Percentiles rank a stretch among this genome's conserved stretches.
Conservation (phyloP, 495 filamentous ascomycete genomes). For the Podospora sp. region DNA sequence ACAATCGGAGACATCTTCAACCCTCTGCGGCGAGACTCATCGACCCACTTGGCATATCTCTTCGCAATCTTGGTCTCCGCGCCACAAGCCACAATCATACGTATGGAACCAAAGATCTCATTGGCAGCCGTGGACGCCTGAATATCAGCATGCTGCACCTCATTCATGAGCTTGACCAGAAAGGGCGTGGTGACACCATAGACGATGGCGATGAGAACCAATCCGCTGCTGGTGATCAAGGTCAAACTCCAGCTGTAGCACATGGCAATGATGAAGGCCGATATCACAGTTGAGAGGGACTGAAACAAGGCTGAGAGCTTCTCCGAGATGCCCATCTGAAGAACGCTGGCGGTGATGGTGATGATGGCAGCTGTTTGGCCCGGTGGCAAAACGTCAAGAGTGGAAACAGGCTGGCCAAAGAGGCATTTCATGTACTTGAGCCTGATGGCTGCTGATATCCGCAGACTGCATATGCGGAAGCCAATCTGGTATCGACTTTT, state of each 20-base stretch:
- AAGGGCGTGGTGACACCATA: slow-evolving; percentile 59
- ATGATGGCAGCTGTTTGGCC: slow-evolving; percentile 61
- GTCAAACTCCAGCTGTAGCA: slow-evolving; percentile 60
- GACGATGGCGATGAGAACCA: slow-evolving; percentile 59
- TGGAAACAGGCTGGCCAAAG: slow-evolving; percentile 55
- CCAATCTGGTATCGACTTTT: slow-evolving; percentile 41
- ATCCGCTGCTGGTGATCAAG: slow-evolving; percentile 56
- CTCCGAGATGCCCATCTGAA: slow-evolving; percentile 70
- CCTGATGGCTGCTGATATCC: slow-evolving; percentile 58
- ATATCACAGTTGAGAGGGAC: slow-evolving; percentile 51
- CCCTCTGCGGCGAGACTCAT: slow-evolving; percentile 59
- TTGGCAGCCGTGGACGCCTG: slow-evolving; percentile 64
- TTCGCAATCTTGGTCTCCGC: slow-evolving; percentile 58
- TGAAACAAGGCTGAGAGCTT: slow-evolving; percentile 59
- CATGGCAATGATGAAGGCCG: slow-evolving; percentile 59
- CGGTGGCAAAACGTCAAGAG: slow-evolving; percentile 57
- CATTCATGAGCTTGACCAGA: slow-evolving; percentile 57
- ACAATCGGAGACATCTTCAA: slow-evolving; percentile 54
- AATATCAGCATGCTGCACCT: slow-evolving; percentile 59
- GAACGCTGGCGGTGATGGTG: slow-evolving; percentile 62
- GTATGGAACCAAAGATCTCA: slow-evolving; percentile 57
- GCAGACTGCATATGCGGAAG: slow-evolving; percentile 56
- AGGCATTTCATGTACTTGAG: slow-evolving; percentile 55
- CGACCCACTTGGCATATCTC: slow-evolving; percentile 58
- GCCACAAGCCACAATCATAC: slow-evolving; percentile 66